phyloP scores from a whole-genome alignment of 192 early-diverging fungal genomes.

The Diversispora epigaea region DNA sequence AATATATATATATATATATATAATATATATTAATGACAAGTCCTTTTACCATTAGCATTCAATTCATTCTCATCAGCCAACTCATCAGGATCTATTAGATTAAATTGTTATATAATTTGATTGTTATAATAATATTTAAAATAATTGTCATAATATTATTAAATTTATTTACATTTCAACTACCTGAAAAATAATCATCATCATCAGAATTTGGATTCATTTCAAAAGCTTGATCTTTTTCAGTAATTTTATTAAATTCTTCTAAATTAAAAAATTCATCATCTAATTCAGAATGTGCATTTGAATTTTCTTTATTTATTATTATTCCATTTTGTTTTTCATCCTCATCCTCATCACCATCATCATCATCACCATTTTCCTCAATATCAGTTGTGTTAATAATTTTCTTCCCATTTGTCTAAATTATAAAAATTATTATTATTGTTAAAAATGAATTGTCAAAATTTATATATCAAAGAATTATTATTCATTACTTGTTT shows the following conservation, averaged over 20 bases:
- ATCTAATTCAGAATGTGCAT: conserved; percentile 66
- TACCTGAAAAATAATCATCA: conserved; percentile 56
- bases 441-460: conserved; percentile 38
- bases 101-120: conserved; percentile 46
- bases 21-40: conserved; percentile 2
- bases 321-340: conserved; percentile 42
- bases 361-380: conserved; percentile 45
- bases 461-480: conserved; percentile 37
- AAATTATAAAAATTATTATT: too few species aligned
- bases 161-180: conserved; percentile 37
- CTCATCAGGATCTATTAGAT: conserved; percentile 62
- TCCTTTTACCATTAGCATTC: conserved; percentile 51
- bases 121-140: too few species aligned
- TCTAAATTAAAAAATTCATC: conserved; percentile 97
- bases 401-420: too few species aligned
- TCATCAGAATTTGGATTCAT: conserved; percentile 55
- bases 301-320: conserved; percentile 37
- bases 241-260: conserved; percentile 78
- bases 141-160: too few species aligned
- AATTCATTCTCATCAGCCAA: conserved; percentile 60
- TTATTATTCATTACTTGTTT: too few species aligned
- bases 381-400: background rate
- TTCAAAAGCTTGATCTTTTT: conserved; percentile 56
- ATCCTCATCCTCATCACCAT: conserved; percentile 45
- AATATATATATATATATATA: background rate